Evolutionary conservation across 495 filamentous ascomycete genomes (phyloP).

Genomic region (Apodospora peruviana): DNA sequence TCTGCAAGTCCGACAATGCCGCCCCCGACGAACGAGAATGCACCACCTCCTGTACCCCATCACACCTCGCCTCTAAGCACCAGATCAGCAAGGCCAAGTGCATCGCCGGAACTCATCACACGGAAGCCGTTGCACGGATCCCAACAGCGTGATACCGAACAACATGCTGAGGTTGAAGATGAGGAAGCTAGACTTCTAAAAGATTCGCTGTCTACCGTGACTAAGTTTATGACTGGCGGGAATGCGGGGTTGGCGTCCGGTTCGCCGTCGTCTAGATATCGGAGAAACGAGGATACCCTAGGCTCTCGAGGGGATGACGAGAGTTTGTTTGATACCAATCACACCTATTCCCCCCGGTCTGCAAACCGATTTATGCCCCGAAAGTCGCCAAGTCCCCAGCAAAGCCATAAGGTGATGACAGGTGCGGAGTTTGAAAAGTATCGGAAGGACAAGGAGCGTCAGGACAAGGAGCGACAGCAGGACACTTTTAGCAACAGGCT

Average conservation of each 20-base stretch:
- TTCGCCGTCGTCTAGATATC: conserved; percentile 26
- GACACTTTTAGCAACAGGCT: conserved; percentile 19
- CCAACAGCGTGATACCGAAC: conserved; percentile 35
- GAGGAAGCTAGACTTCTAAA: conserved; percentile 64
- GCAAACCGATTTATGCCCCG: conserved; percentile 36
- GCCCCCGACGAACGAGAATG: conserved; percentile 20
- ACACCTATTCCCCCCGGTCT: conserved; percentile 52
- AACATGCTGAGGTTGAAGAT: conserved; percentile 50
- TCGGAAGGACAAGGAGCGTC: conserved; percentile 68
- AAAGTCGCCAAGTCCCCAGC: conserved; percentile 29
- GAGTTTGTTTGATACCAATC: conserved; percentile 41
- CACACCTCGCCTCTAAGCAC: conserved; percentile 21
- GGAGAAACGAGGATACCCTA: conserved; percentile 27
- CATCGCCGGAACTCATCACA: conserved; percentile 35
- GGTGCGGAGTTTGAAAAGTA: conserved; percentile 83
- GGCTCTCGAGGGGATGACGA: conserved; percentile 36
- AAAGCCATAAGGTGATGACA: conserved; percentile 75
- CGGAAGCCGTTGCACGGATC: conserved; percentile 41
- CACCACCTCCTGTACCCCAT: conserved; percentile 28
- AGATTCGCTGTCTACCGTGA: conserved; percentile 53
- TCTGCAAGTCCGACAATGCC: conserved; percentile 28
- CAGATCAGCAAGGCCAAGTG: conserved; percentile 6
- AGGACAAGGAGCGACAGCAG: conserved; percentile 62
- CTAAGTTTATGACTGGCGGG: conserved; percentile 31
- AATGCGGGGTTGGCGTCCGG: neutral